Percentiles rank a stretch among this genome's conserved stretches.
Conservation (phyloP, 495 filamentous ascomycete species). For the Aspergillus conjunctus region DNA sequence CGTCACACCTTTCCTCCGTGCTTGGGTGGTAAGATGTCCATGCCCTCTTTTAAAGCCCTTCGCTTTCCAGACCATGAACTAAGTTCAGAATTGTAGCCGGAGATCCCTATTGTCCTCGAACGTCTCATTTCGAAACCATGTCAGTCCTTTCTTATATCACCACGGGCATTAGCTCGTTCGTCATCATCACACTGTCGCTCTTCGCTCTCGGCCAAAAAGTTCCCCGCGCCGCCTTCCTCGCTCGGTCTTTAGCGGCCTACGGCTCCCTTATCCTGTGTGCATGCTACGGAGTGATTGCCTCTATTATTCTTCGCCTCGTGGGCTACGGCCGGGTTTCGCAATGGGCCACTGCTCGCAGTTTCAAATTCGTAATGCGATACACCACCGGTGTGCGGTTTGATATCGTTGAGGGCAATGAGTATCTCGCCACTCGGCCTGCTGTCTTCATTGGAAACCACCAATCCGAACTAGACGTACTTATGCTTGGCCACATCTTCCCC, state of each 20-base stretch:
- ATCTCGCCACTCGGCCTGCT: slow-evolving; percentile 73
- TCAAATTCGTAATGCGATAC: slow-evolving; percentile 77
- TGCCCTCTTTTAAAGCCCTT: neutral
- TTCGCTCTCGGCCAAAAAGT: slow-evolving; percentile 59
- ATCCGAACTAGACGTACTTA: slow-evolving; percentile 89
- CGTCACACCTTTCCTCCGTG: slow-evolving; percentile 17
- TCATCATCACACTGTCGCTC: slow-evolving; percentile 56
- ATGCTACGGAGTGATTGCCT: slow-evolving; percentile 75
- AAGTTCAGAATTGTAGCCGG: neutral
- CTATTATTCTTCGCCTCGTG: slow-evolving; percentile 67
- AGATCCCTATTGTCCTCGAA: neutral
- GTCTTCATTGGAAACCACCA: slow-evolving; percentile 96
- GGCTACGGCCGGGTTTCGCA: slow-evolving; percentile 78
- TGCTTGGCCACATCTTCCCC: slow-evolving; percentile 86
- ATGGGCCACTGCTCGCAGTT: slow-evolving; percentile 79
- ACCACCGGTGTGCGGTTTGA: slow-evolving; percentile 80
- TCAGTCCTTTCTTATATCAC: slow-evolving; percentile 48
- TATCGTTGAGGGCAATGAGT: slow-evolving; percentile 65
- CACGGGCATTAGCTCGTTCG: slow-evolving; percentile 57
- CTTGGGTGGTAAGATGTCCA: slow-evolving; percentile 4
- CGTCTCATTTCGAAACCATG: slow-evolving; percentile 30
- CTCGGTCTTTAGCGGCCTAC: slow-evolving; percentile 72
- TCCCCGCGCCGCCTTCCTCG: slow-evolving; percentile 64
- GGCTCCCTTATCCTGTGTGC: slow-evolving; percentile 64
- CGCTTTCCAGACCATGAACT: neutral